A percentile compares a stretch with the other conserved stretches of the same genome.
phyloP scores from a whole-genome alignment of 73 alveolate species.

The Paramecium tetraurelia region DNA sequence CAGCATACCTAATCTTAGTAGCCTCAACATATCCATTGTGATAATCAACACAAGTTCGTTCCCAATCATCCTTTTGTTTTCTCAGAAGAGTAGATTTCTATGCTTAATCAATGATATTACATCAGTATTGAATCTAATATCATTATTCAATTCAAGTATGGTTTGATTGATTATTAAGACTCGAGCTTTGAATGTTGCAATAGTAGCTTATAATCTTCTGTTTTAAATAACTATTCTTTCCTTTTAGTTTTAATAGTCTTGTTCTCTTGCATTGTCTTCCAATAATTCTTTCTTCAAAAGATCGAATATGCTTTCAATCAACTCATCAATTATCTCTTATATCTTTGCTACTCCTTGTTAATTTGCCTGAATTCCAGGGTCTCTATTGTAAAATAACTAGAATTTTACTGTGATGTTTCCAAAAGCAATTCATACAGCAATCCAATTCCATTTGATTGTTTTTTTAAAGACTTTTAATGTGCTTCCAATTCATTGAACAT shows the following conservation, averaged over 20 bases:
- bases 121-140: neutral
- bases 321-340: slow-evolving; percentile 14
- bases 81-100: neutral
- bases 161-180: slow-evolving; percentile 25
- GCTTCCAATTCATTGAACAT: neutral
- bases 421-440: neutral
- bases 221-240: slow-evolving; percentile 23
- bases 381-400: neutral
- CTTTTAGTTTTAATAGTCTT: neutral
- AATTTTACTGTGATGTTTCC: neutral
- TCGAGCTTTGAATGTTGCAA: neutral
- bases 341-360: slow-evolving; percentile 9
- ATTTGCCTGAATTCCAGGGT: slow-evolving; percentile 23
- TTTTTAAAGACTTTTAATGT: neutral
- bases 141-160: slow-evolving; percentile 9
- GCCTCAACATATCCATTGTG: slow-evolving; percentile 46
- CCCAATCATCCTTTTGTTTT: slow-evolving; percentile 32
- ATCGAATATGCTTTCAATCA: slow-evolving; percentile 6
- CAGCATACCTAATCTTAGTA: neutral
- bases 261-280: slow-evolving; percentile 22
- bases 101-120: neutral
- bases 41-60: slow-evolving; percentile 20
- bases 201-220: neutral
- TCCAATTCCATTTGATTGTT: neutral
- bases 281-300: neutral